These are phyloP conservation scores for Fraxinus nigra DNA, from an alignment of 305 asterid genomes.

Conservation along the genomic window DNA sequence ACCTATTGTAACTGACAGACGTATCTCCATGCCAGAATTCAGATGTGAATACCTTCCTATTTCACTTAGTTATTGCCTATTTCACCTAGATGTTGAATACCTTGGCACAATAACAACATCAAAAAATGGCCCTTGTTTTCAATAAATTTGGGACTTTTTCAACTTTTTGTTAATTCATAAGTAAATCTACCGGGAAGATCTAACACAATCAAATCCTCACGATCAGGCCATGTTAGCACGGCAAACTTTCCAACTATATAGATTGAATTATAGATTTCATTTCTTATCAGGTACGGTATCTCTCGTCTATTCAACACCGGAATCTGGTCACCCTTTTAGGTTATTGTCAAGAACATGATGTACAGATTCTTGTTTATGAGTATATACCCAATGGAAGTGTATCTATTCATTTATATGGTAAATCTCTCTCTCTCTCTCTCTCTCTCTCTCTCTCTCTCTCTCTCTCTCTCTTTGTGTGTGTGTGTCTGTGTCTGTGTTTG, in stretches of 20 bases:
- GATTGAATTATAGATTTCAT: slow-evolving; percentile 29
- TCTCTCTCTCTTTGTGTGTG: slow-evolving; percentile 19
- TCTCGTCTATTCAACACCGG: slow-evolving; percentile 81
- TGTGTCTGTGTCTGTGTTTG: not conserved
- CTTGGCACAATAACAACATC: not conserved
- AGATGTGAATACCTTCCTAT: not conserved
- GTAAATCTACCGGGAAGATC: not conserved
- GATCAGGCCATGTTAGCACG: not conserved
- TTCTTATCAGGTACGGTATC: slow-evolving; percentile 74
- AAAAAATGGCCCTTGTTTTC: not conserved
- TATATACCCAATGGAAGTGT: slow-evolving; percentile 92
- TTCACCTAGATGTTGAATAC: not conserved
- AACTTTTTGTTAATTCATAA: not conserved
- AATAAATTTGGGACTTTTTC: not conserved
- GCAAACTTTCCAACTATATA: not conserved
- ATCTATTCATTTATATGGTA: slow-evolving; percentile 86
- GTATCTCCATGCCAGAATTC: not conserved
- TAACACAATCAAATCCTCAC: not conserved
- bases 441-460: not conserved
- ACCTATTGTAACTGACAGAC: not conserved
- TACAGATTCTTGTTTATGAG: slow-evolving; percentile 85
- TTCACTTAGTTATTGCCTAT: not conserved
- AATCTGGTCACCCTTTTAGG: slow-evolving; percentile 82
- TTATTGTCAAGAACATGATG: slow-evolving; percentile 85
- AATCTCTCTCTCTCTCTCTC: slow-evolving; percentile 5